Evolutionary conservation across 331 rosid species (phyloP), one percentile per base, ranked within the genome.

Genomic region (Dryas integrifolia): DNA sequence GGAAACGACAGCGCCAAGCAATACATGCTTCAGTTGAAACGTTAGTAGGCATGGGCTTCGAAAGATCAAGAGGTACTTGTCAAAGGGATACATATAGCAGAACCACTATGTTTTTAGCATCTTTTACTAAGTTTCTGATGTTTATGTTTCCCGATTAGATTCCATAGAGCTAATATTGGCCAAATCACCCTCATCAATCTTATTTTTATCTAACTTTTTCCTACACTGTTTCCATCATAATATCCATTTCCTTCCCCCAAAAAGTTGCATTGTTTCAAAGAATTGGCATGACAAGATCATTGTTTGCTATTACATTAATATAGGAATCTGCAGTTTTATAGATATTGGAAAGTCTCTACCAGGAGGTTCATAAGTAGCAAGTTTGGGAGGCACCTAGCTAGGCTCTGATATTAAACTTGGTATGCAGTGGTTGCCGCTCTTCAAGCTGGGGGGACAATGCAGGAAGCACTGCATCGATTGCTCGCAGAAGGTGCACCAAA

Each of bases 41-140:
- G 21, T 73, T 88, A 45, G 88, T 88, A 43, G 60, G 52, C 65
- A 89, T 89, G 97, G 98, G 98, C 21, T 94, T 91, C 46, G 87
- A 88, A 72, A 88, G 88, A 81, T 83, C 95, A 65, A 84, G 69
- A 88, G 98, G 98, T 94, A 82, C 30, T 59, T 18, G 6, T 39
- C 49, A 15, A 50, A 35, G 41, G 39, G 5, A 45, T 7, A 38
- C 2, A n/a, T 61, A 55, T 69, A 16, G 41, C 38, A 16, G 51
- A 11, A 18, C 35, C 63, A 26, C 59, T 13, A 61, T 59, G 58
- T 39, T 41, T 16, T 14, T 60, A 13, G 55, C 56, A 50, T 50
- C 18, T 14, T 30, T 30, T 30, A 30, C 35, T 30, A 30, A 30
- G 35, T 30, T 30, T 30, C 35, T 30, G 35, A 30, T 2, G 35